These are phyloP conservation scores for Solanum ossicruentum DNA, from an alignment of 257 asterid genomes.

Conservation along the genomic window DNA sequence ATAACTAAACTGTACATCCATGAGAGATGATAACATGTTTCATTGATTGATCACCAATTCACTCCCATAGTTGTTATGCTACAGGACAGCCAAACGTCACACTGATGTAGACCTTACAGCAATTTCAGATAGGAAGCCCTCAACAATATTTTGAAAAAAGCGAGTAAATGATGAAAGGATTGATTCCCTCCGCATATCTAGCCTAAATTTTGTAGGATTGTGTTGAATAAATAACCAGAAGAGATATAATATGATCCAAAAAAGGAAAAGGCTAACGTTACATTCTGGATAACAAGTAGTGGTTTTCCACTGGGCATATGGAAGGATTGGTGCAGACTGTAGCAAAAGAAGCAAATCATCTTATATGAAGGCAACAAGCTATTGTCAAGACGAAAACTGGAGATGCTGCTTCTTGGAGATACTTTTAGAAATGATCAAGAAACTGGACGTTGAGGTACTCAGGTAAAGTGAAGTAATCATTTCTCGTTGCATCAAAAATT, in stretches of 20 bases:
- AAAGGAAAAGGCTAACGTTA: background rate
- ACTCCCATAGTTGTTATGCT: background rate
- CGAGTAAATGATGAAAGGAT: background rate
- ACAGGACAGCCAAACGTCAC: background rate
- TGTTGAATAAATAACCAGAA: background rate
- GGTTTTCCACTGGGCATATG: background rate
- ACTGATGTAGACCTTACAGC: background rate
- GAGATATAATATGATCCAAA: background rate
- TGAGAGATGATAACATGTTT: background rate
- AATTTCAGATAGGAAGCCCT: background rate
- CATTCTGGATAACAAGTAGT: background rate
- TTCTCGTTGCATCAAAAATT: background rate
- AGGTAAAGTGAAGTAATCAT: background rate
- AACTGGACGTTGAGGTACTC: background rate
- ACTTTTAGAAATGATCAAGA: background rate
- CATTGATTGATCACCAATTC: background rate
- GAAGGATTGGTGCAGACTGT: background rate
- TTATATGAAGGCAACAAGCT: background rate
- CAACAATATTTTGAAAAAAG: background rate
- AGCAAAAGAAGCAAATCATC: background rate
- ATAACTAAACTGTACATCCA: background rate
- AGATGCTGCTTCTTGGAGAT: background rate
- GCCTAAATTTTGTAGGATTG: background rate
- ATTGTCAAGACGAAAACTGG: background rate
- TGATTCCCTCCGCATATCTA: background rate